Percentiles rank a stretch among this genome's conserved stretches.
Conservation (phyloP, 1,284 basidiomycete genomes). For the Naganishia cerealis region DNA sequence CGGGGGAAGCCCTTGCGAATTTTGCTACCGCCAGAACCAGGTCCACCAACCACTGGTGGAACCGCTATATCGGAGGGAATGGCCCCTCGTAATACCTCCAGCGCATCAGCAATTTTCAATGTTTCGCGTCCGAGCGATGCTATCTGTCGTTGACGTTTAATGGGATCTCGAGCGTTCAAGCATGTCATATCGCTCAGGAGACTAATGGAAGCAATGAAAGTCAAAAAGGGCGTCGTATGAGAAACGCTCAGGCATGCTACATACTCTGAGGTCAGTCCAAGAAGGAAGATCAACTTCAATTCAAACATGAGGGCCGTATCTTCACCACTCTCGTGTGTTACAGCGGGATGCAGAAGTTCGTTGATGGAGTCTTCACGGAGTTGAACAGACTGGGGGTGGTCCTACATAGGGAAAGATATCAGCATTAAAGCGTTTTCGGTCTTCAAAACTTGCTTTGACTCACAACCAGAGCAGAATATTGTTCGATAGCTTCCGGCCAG, state of each 20-base stretch:
- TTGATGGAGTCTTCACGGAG: constrained; percentile 36
- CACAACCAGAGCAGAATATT: constrained; percentile 40
- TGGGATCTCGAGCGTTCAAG: constrained; percentile 1
- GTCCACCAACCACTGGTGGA: constrained; percentile 23
- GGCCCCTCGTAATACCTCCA: not conserved
- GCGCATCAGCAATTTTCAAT: not conserved
- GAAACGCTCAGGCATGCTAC: not conserved
- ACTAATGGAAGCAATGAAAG: not conserved
- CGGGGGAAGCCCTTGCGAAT: constrained; percentile 24
- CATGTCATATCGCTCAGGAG: constrained; percentile 14
- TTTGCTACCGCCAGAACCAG: constrained; percentile 24
- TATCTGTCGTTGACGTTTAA: constrained; percentile 8
- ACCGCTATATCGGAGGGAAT: constrained; percentile 19
- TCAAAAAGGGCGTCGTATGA: not conserved
- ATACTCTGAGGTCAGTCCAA: constrained; percentile 14
- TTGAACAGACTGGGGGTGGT: constrained; percentile 36
- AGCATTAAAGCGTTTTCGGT: constrained; percentile 29
- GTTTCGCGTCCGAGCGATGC: constrained; percentile 2
- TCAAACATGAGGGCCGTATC: constrained; percentile 14
- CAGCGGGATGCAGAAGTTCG: constrained; percentile 32
- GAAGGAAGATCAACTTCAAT: constrained; percentile 19
- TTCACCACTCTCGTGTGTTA: not conserved
- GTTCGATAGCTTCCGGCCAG: constrained; percentile 42
- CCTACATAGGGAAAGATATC: constrained; percentile 34
- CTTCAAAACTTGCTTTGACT: constrained; percentile 3